These are phyloP conservation scores for Angomonas ambiguus DNA, from an alignment of 208 protist genomes.

Conservation along the genomic window DNA sequence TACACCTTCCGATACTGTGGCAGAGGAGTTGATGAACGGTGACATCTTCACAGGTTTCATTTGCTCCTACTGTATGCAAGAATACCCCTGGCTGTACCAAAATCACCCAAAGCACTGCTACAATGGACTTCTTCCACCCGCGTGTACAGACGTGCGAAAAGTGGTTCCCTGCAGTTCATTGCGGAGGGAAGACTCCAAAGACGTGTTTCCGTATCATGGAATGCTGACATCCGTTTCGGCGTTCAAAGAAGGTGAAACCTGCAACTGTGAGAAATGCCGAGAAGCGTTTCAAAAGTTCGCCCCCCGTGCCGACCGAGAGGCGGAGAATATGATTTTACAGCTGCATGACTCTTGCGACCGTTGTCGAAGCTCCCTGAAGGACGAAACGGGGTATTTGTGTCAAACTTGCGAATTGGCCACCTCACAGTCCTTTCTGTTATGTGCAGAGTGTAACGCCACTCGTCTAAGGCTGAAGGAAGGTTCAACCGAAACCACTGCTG, in stretches of 20 bases:
- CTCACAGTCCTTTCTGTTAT: conserved; percentile 59
- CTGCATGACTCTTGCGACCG: conserved; percentile 69
- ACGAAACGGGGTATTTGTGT: conserved; percentile 67
- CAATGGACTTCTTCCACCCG: conserved; percentile 44
- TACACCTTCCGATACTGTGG: conserved; percentile 32
- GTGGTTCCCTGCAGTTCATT: conserved; percentile 42
- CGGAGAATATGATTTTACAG: conserved; percentile 66
- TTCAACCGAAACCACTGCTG: not conserved
- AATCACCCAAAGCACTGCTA: conserved; percentile 61
- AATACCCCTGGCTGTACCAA: conserved; percentile 67
- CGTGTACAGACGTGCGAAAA: conserved; percentile 13
- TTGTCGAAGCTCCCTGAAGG: conserved; percentile 45
- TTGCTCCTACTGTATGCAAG: conserved; percentile 77
- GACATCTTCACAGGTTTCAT: conserved; percentile 81
- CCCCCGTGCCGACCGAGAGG: conserved; percentile 43
- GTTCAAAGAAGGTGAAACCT: conserved; percentile 64
- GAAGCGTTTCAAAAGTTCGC: conserved; percentile 58
- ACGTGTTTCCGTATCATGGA: not conserved
- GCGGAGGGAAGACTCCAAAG: not conserved
- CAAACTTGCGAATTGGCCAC: conserved; percentile 71
- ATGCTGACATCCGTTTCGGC: conserved; percentile 37
- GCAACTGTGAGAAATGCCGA: conserved; percentile 54
- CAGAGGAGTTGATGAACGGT: conserved; percentile 60
- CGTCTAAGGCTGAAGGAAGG: conserved; percentile 16
- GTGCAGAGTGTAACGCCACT: conserved; percentile 57